Base-by-base conservation (phyloP, 768 basidiomycete genomes). In the Astraeus odoratus region DNA sequence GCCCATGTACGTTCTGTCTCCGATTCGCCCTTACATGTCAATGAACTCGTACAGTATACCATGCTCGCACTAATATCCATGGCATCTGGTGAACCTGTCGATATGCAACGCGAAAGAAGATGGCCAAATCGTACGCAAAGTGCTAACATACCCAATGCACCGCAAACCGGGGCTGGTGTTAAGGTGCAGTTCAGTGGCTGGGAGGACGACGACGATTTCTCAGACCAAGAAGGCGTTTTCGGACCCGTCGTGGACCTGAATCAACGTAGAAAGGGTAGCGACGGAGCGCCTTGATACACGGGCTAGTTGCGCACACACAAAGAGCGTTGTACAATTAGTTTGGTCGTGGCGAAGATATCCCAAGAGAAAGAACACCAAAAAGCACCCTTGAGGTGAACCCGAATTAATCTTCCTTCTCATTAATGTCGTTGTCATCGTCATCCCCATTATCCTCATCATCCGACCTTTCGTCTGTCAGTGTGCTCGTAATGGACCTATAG, bases 101-200 rank as follows among this genome's bases (percentile, higher is more conserved):
- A 92, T 58, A 70, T 71, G 41, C 89, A 92, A 53, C 76, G 87
- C 43, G 81, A 86, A 54, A 71, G 78, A 57, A 74, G 89, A 29
- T 92, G 89, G 89, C 89, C 89, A 1, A 74, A 71, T 50, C 77
- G 72, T 42, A 77, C 76, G 25, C 26, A 8, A 5, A 54, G 37
- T n/a, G 47, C 34, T 8, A 19, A 50, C 26, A 18, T 43, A 20
- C 47, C 44, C 44, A 44, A 46, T 24, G 33, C 37, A 26, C 55
- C 63, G 30, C 64, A 64, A 26, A 22, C 43, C 12, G 49, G 57
- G 7, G 50, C 58, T 15, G 58, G 64, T 3, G 63, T 78, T 30
- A 71, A 76, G 52, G 83, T 86, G 8, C 61, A 75, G 39, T 80
- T 84, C 57, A 68, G 75, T 41, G 61, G 73, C 13, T 74, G 73